Conservation (phyloP, 129 eudicot species). For the Tagetes erecta region DNA sequence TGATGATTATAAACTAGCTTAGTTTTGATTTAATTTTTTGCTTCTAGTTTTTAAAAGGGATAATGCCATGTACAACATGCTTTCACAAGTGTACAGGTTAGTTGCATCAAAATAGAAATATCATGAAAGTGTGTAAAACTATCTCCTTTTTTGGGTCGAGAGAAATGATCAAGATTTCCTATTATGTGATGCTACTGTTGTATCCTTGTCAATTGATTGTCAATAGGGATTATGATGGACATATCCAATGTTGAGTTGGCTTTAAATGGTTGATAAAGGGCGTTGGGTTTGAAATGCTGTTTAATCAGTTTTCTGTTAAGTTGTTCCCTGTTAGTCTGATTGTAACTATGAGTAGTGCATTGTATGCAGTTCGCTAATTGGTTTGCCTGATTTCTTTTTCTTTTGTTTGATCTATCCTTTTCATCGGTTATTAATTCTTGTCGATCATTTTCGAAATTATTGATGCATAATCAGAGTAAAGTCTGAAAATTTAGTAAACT, state of each 20-base stretch:
- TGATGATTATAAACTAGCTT: neutral
- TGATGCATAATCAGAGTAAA: neutral
- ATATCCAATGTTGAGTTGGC: neutral
- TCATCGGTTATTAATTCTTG: neutral
- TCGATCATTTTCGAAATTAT: neutral
- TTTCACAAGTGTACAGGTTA: neutral
- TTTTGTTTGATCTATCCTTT: neutral
- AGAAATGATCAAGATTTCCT: conserved; percentile 7
- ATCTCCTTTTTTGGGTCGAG: neutral
- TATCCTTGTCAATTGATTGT: neutral
- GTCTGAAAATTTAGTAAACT: neutral
- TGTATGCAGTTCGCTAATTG: neutral
- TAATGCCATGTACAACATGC: neutral
- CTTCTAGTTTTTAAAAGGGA: neutral
- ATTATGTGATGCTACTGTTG: neutral
- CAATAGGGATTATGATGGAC: conserved; percentile 2
- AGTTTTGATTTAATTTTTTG: neutral
- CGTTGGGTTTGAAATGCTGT: neutral
- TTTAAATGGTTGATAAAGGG: neutral
- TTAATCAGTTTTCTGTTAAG: neutral
- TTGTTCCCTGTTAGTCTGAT: neutral
- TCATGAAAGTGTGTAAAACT: neutral
- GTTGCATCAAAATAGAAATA: neutral
- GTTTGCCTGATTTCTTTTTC: neutral
- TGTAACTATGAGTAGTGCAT: neutral